phyloP scores from a whole-genome alignment of 1,139 yeast species.

The Pichia sp. region DNA sequence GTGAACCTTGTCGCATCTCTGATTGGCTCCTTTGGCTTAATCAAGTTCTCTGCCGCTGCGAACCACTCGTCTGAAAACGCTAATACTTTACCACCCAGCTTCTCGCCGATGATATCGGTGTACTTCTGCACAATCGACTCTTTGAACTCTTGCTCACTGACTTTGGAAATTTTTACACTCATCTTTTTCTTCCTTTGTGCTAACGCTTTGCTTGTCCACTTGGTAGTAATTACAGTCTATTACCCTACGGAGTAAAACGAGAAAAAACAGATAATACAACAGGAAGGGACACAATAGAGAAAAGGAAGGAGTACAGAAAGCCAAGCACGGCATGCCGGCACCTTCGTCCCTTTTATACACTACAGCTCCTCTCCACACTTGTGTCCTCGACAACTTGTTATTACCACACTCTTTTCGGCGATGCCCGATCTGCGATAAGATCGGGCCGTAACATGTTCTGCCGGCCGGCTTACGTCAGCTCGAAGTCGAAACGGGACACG shows the following conservation, averaged over 20 bases:
- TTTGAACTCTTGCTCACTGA: constrained; percentile 41
- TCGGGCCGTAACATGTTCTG: background rate
- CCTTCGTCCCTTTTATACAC: background rate
- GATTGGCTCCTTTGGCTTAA: constrained; percentile 73
- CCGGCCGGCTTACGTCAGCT: background rate
- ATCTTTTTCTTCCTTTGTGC: background rate
- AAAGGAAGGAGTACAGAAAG: background rate
- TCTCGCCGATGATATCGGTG: constrained; percentile 77
- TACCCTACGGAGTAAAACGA: background rate
- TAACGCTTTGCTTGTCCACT: background rate
- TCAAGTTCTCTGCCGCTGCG: constrained; percentile 86
- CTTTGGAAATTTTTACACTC: constrained; percentile 8
- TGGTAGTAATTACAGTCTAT: background rate
- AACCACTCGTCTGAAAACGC: constrained; percentile 86
- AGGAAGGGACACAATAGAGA: background rate
- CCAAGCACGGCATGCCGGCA: background rate
- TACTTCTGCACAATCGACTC: constrained; percentile 44
- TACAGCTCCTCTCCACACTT: background rate
- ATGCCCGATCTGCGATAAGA: background rate
- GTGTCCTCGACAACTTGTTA: background rate
- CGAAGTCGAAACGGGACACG: background rate
- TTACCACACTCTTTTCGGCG: background rate
- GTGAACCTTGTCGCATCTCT: constrained; percentile 76
- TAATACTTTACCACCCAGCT: constrained; percentile 71
- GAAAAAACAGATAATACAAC: background rate